Conservation (phyloP, 2,329 filamentous ascomycete species). For the Fulvia fulva region DNA sequence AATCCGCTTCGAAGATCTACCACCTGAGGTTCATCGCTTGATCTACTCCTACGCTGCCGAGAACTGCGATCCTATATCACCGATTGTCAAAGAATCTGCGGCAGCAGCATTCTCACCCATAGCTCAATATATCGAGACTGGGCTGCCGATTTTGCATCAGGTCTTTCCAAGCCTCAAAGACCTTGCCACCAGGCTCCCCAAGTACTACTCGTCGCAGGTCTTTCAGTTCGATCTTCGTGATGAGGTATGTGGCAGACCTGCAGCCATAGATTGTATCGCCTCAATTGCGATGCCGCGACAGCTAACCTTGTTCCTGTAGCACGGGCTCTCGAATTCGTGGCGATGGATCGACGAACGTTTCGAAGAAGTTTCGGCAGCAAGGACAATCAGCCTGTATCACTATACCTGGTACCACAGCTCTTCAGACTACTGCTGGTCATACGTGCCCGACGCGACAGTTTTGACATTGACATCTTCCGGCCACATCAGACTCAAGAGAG, state of each 20-base stretch:
- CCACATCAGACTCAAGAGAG: conserved; percentile 9
- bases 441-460: conserved; percentile 13
- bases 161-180: conserved; percentile 4
- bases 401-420: conserved; percentile 17
- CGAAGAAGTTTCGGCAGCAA: conserved; percentile 10
- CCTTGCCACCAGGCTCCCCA: conserved; percentile 3
- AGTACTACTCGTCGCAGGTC: conserved; percentile 12
- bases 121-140: conserved; percentile 1
- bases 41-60: conserved; percentile 12
- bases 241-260: background rate
- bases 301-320: background rate
- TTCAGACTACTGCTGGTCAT: conserved; percentile 7
- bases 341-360: conserved; percentile 13
- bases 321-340: background rate
- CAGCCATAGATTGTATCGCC: no score
- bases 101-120: background rate
- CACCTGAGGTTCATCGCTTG: conserved; percentile 9
- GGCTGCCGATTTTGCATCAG: conserved; percentile 7
- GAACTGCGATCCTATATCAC: conserved; percentile 7
- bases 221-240: conserved; percentile 19
- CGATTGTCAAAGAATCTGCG: background rate
- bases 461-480: conserved; percentile 9
- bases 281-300: no score
- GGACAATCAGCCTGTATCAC: conserved; percentile 13
- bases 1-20: conserved; percentile 7